Base-by-base conservation (phyloP, 176 grass and related monocot species). In the Rhynchospora pubera region DNA sequence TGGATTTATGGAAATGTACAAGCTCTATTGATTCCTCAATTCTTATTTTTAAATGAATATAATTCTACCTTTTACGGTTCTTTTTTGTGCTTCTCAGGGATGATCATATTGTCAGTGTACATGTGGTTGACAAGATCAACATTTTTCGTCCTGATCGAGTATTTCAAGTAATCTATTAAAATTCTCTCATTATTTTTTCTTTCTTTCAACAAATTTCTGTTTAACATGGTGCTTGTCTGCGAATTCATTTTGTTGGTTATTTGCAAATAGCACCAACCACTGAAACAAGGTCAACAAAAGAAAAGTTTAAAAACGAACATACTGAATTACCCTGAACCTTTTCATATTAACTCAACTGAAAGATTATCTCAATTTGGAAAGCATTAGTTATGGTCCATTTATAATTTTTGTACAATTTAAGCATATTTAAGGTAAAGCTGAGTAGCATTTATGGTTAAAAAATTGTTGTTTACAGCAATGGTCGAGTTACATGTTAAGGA, bases 111-210 rank as follows among this genome's bases (percentile, higher is more conserved):
- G 62, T 56, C 69, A 80, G 83, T 58, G 67, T 67, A 79, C 82
- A 86, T 81, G 79, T 94, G 53, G 83, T 89, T 74, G 94, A 97
- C 85, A 97, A 97, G 88, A 85, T 97, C 19, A 92, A 91, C 60
- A 90, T 97, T 89, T 92, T 97, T 80, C 94, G 94, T 14, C 52
- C 92, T 78, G 94, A 97, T 83, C 91, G 94, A 85, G 90, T 97
- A 68, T 97, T 97, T 62, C 94, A 94, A 90, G 94, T 97, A 89
- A 77, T 57, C 26, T 81, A 12, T 82, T 83, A 65, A 53, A 13
- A 26, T 53, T 75, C 1, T 52, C 13, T 26, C 5, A 47, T 71
- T 71, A 12, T 7, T 51, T 51, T 7, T 11, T 30, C 34, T 45
- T 43, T 75, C 47, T 75, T 55, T 51, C 22, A 24, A 52, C 22